Base-by-base conservation (phyloP, 495 filamentous ascomycete genomes). In the Penicillium mononematosum region DNA sequence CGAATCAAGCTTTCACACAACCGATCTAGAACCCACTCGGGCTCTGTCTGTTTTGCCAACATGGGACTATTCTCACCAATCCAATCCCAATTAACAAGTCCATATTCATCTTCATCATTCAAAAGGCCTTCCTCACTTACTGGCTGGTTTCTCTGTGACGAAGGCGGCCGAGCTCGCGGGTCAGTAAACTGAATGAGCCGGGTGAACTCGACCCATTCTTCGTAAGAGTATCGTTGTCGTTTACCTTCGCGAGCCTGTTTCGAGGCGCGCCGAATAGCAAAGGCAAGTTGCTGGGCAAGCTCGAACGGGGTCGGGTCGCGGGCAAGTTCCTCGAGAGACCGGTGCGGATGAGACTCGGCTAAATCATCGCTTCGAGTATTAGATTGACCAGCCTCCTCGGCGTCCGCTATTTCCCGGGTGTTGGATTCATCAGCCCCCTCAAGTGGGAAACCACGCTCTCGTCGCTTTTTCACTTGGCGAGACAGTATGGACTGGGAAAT, bases 1-100 rank as follows among this genome's bases (percentile, higher is more conserved):
- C 83, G 68, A 17, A 78, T 63, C 63, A 88, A 67, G 55, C 80
- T 83, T 61, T 86, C 83, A 59, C 78, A 81, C 20, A 88, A 70
- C 34, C 84, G 74, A 58, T 83, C 77, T 22, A 87, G 64, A 38
- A 87, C 71, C 78, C 83, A 88, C 63, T 86, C 81, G 2, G 80
- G 72, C 62, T 88, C 85, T 5, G 71, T 78, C 63, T 77, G 62
- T 29, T 75, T 74, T 3, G 80, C 75, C 60, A 88, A 50, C 78
- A 88, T 76, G 16, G 85, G 85, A 59, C 80, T 83, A 53, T 80
- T 78, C 58, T 83, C 78, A 4, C 85, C 85, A 44, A 88, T 86
- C 85, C 84, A 88, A 60, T 88, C 85, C 85, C 85, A 87, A 31
- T 84, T 81, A 16, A 86, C 65, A 1, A 85, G 55, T 0, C 82